A percentile compares a stretch with the other conserved stretches of the same genome.
phyloP scores from a whole-genome alignment of 2,329 filamentous ascomycete genomes.

The Periconia sp. region DNA sequence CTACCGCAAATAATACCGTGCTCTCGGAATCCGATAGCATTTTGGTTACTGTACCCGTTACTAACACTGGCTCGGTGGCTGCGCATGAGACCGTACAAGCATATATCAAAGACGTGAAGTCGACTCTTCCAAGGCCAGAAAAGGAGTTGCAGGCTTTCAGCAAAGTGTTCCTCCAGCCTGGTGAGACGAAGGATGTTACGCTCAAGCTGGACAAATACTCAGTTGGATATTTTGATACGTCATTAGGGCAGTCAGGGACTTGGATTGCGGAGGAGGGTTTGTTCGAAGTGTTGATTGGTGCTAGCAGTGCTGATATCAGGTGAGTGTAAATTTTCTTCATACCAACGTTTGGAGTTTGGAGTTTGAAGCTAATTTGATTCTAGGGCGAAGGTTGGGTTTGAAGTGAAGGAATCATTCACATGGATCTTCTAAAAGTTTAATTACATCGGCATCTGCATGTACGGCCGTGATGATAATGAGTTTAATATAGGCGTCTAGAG shows the following conservation, averaged over 20 bases:
- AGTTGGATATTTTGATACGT: constrained; percentile 67
- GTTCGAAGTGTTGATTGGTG: constrained; percentile 67
- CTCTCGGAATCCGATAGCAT: constrained; percentile 55
- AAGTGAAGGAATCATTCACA: constrained; percentile 68
- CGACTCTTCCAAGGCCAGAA: constrained; percentile 67
- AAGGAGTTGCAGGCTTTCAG: constrained; percentile 75
- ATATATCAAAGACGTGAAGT: constrained; percentile 69
- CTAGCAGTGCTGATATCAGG: constrained; percentile 69
- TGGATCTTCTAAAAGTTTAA: constrained; percentile 65
- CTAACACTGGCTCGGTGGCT: constrained; percentile 62
- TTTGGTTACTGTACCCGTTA: constrained; percentile 57
- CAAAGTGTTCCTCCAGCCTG: constrained; percentile 45
- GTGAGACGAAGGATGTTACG: constrained; percentile 41
- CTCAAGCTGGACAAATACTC: constrained; percentile 53
- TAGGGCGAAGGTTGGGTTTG: constrained; percentile 60
- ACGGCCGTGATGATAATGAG: neutral
- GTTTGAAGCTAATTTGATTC: neutral
- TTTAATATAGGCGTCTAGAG: constrained; percentile 12
- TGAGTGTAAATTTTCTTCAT: constrained; percentile 44
- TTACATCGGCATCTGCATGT: neutral
- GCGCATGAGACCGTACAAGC: constrained; percentile 72
- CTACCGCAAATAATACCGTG: constrained; percentile 58
- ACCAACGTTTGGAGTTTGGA: no score
- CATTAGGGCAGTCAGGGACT: constrained; percentile 50
- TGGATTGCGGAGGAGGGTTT: constrained; percentile 72